Conservation (phyloP, 352 stramenopile genomes). For the Pythium phragmitis region DNA sequence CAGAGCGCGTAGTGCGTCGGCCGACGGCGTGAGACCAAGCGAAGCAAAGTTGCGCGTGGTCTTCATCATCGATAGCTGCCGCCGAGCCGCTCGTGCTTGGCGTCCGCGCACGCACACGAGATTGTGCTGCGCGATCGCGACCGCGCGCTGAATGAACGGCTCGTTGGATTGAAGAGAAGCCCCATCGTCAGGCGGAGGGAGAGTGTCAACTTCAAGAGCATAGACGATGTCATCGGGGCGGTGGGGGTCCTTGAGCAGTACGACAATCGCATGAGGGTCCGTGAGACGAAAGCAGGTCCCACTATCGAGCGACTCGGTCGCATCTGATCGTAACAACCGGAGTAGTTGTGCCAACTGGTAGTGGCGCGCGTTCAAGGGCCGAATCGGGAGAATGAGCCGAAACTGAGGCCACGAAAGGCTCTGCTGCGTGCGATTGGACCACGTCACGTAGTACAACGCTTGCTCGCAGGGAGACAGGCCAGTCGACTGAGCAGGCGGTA, state of each 20-base stretch:
- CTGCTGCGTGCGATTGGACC: conserved; percentile 51
- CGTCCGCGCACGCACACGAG: conserved; percentile 55
- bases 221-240: conserved; percentile 32
- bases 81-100: conserved; percentile 32
- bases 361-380: conserved; percentile 69
- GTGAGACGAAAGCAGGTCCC: conserved; percentile 16
- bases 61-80: conserved; percentile 31
- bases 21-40: conserved; percentile 52
- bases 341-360: conserved; percentile 54
- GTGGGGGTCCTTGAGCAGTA: conserved; percentile 33
- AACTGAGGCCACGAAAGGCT: conserved; percentile 48
- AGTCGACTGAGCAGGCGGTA: not conserved
- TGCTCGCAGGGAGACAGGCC: conserved; percentile 29
- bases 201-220: conserved; percentile 40
- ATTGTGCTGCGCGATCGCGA: conserved; percentile 39
- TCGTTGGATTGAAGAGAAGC: not conserved
- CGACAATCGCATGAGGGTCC: conserved; percentile 38
- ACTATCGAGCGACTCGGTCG: not conserved
- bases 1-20: conserved; percentile 48
- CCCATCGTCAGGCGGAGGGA: not conserved
- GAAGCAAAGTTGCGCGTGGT: conserved; percentile 33
- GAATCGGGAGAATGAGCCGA: conserved; percentile 52
- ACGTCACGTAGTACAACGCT: conserved; percentile 53
- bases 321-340: not conserved
- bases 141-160: conserved; percentile 38